These are phyloP conservation scores for Cephalotrichum gorgonifer DNA, from an alignment of 2,329 filamentous ascomycete species.

Conservation along the genomic window DNA sequence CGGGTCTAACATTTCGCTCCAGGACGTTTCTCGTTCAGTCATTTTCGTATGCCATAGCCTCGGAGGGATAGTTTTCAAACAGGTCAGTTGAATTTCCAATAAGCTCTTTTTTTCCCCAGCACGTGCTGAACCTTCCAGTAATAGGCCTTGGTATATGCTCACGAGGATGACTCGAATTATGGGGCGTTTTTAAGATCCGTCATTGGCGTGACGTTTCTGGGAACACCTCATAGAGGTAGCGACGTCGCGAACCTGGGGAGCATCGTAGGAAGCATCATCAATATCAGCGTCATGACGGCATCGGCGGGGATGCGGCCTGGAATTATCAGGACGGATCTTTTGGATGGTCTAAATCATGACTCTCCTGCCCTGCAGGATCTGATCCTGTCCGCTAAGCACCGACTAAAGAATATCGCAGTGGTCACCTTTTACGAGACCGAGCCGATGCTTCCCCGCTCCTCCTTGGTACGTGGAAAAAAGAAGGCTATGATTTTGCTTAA, in stretches of 20 bases:
- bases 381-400: constrained; percentile 8
- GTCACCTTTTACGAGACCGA: constrained; percentile 13
- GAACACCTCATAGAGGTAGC: constrained; percentile 20
- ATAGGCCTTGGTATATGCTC: constrained; percentile 13
- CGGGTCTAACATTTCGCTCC: too few relatives aligned
- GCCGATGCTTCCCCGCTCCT: constrained; percentile 7
- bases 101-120: background rate
- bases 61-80: constrained; percentile 17
- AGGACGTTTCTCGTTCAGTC: constrained; percentile 11
- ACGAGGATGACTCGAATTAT: constrained; percentile 9
- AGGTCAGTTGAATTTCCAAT: constrained; percentile 9
- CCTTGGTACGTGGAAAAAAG: constrained; percentile 7
- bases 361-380: constrained; percentile 11
- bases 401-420: constrained; percentile 9
- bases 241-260: constrained; percentile 12
- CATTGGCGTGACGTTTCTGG: constrained; percentile 17
- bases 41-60: constrained; percentile 19
- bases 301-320: constrained; percentile 6
- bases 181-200: constrained; percentile 9
- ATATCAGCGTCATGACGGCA: background rate
- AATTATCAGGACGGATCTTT: constrained; percentile 14
- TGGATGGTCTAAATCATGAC: constrained; percentile 9
- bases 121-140: background rate
- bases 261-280: constrained; percentile 13
- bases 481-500: background rate